phyloP scores from a whole-genome alignment of 169 alveolate species.

The Plasmodium berghei region DNA sequence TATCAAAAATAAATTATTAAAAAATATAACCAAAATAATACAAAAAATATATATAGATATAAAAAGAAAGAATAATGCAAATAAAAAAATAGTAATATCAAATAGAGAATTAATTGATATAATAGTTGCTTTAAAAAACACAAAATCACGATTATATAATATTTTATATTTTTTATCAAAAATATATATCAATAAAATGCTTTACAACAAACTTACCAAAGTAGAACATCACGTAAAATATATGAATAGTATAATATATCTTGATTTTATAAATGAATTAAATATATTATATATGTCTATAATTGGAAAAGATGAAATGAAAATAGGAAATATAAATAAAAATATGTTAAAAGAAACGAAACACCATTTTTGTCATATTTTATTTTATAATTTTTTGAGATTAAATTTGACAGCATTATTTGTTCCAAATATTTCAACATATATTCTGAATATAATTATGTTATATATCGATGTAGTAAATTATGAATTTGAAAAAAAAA shows the following conservation, averaged over 20 bases:
- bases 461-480: too few relatives aligned
- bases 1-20: constrained; percentile 15
- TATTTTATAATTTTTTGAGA: constrained; percentile 26
- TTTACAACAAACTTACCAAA: constrained; percentile 4
- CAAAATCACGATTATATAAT: neutral
- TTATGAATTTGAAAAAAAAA: neutral
- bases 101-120: constrained; percentile 21
- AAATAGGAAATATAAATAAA: neutral
- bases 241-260: constrained; percentile 17
- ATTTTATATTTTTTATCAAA: constrained; percentile 5
- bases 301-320: neutral
- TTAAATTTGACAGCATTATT: constrained; percentile 9
- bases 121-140: constrained; percentile 29
- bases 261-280: constrained; percentile 31
- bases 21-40: constrained; percentile 2
- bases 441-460: constrained; percentile 19
- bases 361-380: neutral
- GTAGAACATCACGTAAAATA: constrained; percentile 33
- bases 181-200: constrained; percentile 9
- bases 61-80: neutral
- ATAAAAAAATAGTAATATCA: constrained; percentile 24
- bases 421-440: constrained; percentile 45
- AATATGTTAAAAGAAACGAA: neutral
- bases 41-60: constrained; percentile 13
- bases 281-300: neutral